Evolutionary conservation across 305 asterid genomes (phyloP).

Genomic region (Solanum chacoense): DNA sequence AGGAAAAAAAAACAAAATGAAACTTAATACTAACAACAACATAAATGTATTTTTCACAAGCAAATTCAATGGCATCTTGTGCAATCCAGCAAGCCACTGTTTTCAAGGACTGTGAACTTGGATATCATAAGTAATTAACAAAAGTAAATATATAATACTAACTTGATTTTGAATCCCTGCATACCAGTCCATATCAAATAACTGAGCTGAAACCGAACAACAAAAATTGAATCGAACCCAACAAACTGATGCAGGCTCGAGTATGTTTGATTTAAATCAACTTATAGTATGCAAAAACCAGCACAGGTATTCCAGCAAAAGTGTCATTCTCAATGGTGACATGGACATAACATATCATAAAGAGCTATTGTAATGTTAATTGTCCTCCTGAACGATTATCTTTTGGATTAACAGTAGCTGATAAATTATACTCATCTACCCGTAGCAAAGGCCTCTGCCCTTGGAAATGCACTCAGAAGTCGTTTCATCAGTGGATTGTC

Average conservation of each 20-base stretch:
- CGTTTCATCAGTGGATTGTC: background rate
- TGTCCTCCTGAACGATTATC: background rate
- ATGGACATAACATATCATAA: background rate
- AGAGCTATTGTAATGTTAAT: background rate
- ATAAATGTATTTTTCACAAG: constrained; percentile 34
- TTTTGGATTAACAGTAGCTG: background rate
- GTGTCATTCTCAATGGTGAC: background rate
- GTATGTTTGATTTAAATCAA: background rate
- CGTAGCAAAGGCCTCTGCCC: background rate
- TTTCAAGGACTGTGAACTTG: background rate
- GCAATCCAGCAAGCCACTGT: constrained; percentile 17
- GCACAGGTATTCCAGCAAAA: background rate
- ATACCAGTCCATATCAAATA: background rate
- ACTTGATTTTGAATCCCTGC: background rate
- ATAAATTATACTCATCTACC: background rate
- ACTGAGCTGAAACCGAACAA: background rate
- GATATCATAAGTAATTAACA: background rate
- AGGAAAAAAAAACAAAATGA: background rate
- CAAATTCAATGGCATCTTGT: constrained; percentile 54
- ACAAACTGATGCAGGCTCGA: background rate
- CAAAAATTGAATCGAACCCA: background rate
- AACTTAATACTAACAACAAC: background rate
- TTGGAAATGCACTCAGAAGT: background rate
- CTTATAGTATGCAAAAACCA: background rate
- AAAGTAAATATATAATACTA: too few species aligned